Conservation (phyloP, 306 rosid species). For the Prunus dulcis region DNA sequence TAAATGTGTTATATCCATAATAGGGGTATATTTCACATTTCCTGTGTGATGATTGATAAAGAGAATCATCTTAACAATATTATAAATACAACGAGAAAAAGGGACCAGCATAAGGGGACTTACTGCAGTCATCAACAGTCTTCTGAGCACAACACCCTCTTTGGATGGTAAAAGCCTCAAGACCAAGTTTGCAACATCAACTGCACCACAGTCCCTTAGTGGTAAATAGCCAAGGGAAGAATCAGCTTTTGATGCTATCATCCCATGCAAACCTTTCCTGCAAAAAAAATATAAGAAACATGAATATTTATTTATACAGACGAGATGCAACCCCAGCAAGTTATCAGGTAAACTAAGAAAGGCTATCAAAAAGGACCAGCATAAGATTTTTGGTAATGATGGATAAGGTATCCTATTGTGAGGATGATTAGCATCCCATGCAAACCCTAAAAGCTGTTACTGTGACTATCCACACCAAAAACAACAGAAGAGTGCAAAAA, state of each 20-base stretch:
- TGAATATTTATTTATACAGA: not conserved
- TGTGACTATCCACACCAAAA: not conserved
- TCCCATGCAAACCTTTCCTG: constrained; percentile 75
- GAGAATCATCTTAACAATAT: not conserved
- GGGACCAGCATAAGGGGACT: constrained; percentile 37
- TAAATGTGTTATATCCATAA: not conserved
- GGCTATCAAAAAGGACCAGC: not conserved
- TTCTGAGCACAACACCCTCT: constrained; percentile 81
- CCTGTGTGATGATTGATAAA: not conserved
- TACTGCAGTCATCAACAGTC: constrained; percentile 95
- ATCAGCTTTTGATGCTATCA: constrained; percentile 42
- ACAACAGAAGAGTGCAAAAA: not conserved
- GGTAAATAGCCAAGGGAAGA: constrained; percentile 32
- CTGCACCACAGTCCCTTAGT: constrained; percentile 30
- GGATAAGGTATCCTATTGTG: not conserved
- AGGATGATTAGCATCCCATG: too few relatives aligned
- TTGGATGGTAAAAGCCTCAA: constrained; percentile 74
- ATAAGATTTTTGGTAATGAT: not conserved
- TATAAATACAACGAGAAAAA: not conserved
- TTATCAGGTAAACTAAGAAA: not conserved
- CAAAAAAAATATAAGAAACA: constrained; percentile 22
- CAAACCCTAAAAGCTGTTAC: not conserved
- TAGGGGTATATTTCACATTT: not conserved
- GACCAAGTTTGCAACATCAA: constrained; percentile 64
- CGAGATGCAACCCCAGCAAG: not conserved